Evolutionary conservation across 2,329 filamentous ascomycete genomes (phyloP).

Genomic region (Pleurostoma richardsiae): DNA sequence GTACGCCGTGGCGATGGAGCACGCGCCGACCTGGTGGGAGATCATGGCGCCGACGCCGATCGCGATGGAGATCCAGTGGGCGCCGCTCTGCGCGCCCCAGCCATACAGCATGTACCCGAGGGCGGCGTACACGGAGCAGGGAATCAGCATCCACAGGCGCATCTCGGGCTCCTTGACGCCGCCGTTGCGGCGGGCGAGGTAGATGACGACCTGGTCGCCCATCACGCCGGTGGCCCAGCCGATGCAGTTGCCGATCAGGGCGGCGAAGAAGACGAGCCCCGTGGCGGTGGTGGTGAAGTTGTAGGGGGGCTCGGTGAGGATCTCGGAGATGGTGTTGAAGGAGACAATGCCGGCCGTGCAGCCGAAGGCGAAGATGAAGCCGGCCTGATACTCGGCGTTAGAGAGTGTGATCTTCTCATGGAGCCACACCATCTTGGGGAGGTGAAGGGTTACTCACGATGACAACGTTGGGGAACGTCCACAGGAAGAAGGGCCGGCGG

Average conservation of each 20-base stretch:
- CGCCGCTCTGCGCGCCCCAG: constrained; percentile 25
- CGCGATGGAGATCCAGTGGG: constrained; percentile 27
- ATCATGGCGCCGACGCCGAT: constrained; percentile 30
- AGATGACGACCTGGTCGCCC: constrained; percentile 22
- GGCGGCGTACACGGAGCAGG: constrained; percentile 22
- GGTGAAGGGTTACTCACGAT: neutral
- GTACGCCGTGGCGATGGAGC: constrained; percentile 31
- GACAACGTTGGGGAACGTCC: constrained; percentile 30
- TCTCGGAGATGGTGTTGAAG: constrained; percentile 30
- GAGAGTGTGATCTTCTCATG: too few species aligned
- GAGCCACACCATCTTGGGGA: neutral
- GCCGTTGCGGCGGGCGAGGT: constrained; percentile 24
- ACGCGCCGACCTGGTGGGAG: constrained; percentile 31
- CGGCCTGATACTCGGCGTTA: constrained; percentile 14
- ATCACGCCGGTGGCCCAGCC: constrained; percentile 26
- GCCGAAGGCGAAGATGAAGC: constrained; percentile 32
- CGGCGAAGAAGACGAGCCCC: constrained; percentile 23
- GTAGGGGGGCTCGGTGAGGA: constrained; percentile 8
- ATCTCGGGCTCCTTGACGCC: constrained; percentile 30
- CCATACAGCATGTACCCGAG: constrained; percentile 31
- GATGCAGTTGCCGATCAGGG: constrained; percentile 23
- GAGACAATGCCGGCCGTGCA: constrained; percentile 31
- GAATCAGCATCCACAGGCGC: constrained; percentile 27
- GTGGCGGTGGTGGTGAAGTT: constrained; percentile 8
- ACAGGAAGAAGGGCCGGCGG: constrained; percentile 29